phyloP scores from a whole-genome alignment of 2,329 filamentous ascomycete genomes.

The Arthrobotrys sphaeroides region DNA sequence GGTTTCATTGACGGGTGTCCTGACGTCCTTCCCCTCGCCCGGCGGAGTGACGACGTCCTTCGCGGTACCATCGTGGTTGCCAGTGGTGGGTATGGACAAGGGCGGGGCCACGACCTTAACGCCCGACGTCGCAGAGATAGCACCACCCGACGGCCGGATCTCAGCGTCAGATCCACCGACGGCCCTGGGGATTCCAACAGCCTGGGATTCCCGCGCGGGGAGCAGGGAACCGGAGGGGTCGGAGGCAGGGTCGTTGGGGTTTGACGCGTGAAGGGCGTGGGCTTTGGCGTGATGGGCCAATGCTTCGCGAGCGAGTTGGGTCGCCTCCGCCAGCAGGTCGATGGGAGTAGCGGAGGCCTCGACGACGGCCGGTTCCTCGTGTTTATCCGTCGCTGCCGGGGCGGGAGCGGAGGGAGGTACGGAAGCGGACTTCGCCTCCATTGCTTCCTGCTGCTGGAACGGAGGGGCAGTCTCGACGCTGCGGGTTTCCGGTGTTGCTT shows the following conservation, averaged over 20 bases:
- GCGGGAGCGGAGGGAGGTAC: not conserved
- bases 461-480: not conserved
- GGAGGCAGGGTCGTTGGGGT: constrained; percentile 14
- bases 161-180: not conserved
- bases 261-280: constrained; percentile 23
- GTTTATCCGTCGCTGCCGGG: constrained; percentile 10
- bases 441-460: not conserved
- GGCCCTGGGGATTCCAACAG: not conserved
- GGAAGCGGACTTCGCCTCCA: constrained; percentile 43
- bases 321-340: constrained; percentile 48
- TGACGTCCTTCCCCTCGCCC: constrained; percentile 9
- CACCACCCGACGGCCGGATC: not conserved
- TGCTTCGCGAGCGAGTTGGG: constrained; percentile 52
- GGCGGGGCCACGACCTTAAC: constrained; percentile 22
- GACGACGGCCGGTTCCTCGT: constrained; percentile 9
- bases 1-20: constrained; percentile 13
- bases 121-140: not conserved
- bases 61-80: not conserved
- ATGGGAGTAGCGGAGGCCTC: constrained; percentile 33
- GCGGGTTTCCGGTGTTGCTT: constrained; percentile 7
- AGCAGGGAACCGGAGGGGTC: not conserved
- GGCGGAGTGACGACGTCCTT: not conserved
- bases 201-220: not conserved
- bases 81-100: constrained; percentile 18
- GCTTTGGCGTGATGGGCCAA: constrained; percentile 41